Base-by-base conservation (phyloP, 176 grass and related monocot species). In the Dendrocalamus sinicus region DNA sequence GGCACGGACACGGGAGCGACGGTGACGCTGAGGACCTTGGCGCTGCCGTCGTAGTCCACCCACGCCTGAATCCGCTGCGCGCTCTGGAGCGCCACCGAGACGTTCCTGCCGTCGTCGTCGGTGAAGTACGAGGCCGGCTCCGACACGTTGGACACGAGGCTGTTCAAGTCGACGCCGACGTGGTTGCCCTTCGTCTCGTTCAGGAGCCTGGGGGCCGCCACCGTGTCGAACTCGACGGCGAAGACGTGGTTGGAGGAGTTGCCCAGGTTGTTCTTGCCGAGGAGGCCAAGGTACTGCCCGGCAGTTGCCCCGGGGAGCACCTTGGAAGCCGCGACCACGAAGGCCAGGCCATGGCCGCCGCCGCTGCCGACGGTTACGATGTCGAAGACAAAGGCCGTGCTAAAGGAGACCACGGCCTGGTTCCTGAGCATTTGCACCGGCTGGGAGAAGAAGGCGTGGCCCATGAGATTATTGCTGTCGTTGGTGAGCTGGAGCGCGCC, bases 151-250 rank as follows among this genome's bases (percentile, higher is more conserved):
- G 89, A 91, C 26, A 75, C 35, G 15, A 91, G 15, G 68, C 51
- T 91, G 70, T 91, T 91, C 14, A 91, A 15, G 43, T 86, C 83
- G 60, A 90, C 40, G 1, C 89, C 89, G 22, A 91, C 85, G 57
- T 91, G 81, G 57, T 88, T 85, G n/a, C 60, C 50, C 12, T 77
- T 23, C 4, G 45, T 84, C 8, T 88, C 81, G 26, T 70, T 61
- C 13, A 76, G 53, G 53, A 8, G 53, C 53, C 16, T 2, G 53
- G 20, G n/a, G 70, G 4, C 20, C 1, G 4, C 5, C 50, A 79
- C 80, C 4, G 85, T 88, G 58, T 81, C 85, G 64, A 91, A 91
- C 76, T 81, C 85, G 20, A 91, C 70, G 1, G 76, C 85, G 22
- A 91, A 88, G 61, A 91, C 40, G 37, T 88, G 85, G 41, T 91